Conservation (phyloP, 2,329 filamentous ascomycete species). For the Chaetomium olivaceum region DNA sequence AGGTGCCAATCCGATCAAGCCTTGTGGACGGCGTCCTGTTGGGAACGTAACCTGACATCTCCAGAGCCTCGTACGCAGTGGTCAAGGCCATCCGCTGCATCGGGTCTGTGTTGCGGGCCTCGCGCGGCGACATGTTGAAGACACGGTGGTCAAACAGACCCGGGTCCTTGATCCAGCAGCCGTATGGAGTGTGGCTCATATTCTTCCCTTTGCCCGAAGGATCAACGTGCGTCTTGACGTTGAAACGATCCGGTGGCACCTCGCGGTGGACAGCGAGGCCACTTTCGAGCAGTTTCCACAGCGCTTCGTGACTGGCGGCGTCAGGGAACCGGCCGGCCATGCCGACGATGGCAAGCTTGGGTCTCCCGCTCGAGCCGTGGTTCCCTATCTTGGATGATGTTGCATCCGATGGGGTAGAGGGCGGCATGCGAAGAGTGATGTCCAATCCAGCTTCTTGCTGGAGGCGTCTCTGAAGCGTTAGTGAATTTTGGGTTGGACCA, state of each 20-base stretch:
- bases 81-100: conserved; percentile 76
- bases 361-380: conserved; percentile 50
- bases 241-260: conserved; percentile 71
- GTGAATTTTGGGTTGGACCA: conserved; percentile 52
- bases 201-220: conserved; percentile 72
- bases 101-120: conserved; percentile 78
- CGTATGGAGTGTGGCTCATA: conserved; percentile 74
- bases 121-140: conserved; percentile 83
- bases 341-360: conserved; percentile 82
- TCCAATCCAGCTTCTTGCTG: conserved; percentile 46
- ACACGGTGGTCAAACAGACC: conserved; percentile 79
- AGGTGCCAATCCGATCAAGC: conserved; percentile 64
- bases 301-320: conserved; percentile 67
- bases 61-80: conserved; percentile 78
- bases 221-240: conserved; percentile 69
- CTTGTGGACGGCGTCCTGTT: conserved; percentile 72
- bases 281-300: conserved; percentile 74
- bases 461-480: conserved; percentile 47
- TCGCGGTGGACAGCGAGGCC: conserved; percentile 72
- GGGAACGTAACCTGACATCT: conserved; percentile 76
- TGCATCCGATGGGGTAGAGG: conserved; percentile 40
- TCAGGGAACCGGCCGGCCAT: conserved; percentile 78
- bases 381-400: conserved; percentile 45
- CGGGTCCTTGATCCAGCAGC: conserved; percentile 73
- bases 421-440: conserved; percentile 44